Evolutionary conservation across 108 stramenopile species (phyloP).

Genomic region (Skeletonema potamos): DNA sequence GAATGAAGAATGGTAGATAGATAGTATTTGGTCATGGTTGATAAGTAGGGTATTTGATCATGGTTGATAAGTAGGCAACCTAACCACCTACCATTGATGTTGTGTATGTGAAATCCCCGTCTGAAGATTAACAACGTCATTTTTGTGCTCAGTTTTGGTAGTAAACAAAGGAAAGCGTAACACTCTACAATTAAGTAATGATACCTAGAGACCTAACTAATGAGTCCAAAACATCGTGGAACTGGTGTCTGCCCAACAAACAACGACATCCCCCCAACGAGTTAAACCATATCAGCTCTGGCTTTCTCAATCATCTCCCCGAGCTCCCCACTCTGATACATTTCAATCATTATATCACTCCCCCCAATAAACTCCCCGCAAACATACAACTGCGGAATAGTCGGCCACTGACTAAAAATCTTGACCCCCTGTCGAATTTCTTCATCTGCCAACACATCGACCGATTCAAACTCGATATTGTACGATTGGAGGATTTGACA

Average conservation of each 20-base stretch:
- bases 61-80: neutral
- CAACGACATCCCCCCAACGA: too few relatives aligned
- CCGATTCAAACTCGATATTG: constrained; percentile 83
- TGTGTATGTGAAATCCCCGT: too few relatives aligned
- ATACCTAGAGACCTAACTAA: too few relatives aligned
- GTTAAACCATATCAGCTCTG: constrained; percentile 49
- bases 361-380: constrained; percentile 98
- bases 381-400: constrained; percentile 98
- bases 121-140: too few relatives aligned
- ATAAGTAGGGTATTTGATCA: neutral
- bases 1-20: neutral
- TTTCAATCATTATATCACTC: constrained; percentile 90
- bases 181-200: neutral
- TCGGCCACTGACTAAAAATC: constrained; percentile 92
- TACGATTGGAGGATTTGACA: constrained; percentile 84
- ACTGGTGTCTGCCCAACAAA: too few relatives aligned
- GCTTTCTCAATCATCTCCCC: constrained; percentile 64
- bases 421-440: constrained; percentile 86
- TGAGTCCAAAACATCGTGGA: too few relatives aligned
- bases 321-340: constrained; percentile 88
- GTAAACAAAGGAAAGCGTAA: neutral
- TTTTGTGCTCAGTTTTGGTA: too few relatives aligned
- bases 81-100: too few relatives aligned
- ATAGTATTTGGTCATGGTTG: neutral
- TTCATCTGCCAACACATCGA: constrained; percentile 65